These are phyloP conservation scores for Paxillus ammoniavirescens DNA, from an alignment of 768 basidiomycete species.

Conservation along the genomic window DNA sequence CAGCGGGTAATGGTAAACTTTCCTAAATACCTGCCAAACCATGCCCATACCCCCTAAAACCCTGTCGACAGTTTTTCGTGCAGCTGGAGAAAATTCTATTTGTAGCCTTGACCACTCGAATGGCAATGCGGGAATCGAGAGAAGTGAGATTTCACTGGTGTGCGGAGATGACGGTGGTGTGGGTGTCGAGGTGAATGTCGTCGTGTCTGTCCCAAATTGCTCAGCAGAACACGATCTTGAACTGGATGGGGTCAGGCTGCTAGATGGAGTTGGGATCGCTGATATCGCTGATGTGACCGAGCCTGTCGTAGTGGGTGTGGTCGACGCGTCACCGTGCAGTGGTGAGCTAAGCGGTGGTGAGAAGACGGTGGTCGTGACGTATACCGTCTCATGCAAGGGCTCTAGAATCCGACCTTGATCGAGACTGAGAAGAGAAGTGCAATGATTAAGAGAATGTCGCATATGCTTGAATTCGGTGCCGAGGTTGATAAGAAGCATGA, in stretches of 20 bases:
- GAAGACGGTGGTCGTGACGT: constrained; percentile 29
- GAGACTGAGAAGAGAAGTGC: constrained; percentile 6
- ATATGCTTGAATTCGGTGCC: constrained; percentile 26
- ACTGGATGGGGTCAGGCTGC: neutral
- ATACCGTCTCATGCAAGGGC: constrained; percentile 24
- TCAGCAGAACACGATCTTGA: constrained; percentile 8
- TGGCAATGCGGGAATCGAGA: constrained; percentile 13
- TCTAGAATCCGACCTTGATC: constrained; percentile 5
- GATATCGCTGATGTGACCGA: constrained; percentile 6
- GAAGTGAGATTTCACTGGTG: constrained; percentile 19
- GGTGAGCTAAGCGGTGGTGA: constrained; percentile 7
- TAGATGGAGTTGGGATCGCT: constrained; percentile 1
- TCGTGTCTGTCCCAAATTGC: constrained; percentile 9
- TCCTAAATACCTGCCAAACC: constrained; percentile 32
- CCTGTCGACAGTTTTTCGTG: constrained; percentile 20
- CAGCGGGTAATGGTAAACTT: constrained; percentile 33
- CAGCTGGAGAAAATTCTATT: constrained; percentile 24
- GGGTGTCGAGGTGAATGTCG: constrained; percentile 9
- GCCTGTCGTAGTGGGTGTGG: constrained; percentile 3
- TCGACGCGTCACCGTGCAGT: neutral
- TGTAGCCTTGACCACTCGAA: constrained; percentile 31
- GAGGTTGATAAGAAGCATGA: constrained; percentile 23
- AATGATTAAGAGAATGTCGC: constrained; percentile 23
- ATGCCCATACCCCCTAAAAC: constrained; percentile 25
- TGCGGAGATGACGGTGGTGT: constrained; percentile 11